phyloP scores from a whole-genome alignment of 352 stramenopile species.

The Phytophthora kernoviae region DNA sequence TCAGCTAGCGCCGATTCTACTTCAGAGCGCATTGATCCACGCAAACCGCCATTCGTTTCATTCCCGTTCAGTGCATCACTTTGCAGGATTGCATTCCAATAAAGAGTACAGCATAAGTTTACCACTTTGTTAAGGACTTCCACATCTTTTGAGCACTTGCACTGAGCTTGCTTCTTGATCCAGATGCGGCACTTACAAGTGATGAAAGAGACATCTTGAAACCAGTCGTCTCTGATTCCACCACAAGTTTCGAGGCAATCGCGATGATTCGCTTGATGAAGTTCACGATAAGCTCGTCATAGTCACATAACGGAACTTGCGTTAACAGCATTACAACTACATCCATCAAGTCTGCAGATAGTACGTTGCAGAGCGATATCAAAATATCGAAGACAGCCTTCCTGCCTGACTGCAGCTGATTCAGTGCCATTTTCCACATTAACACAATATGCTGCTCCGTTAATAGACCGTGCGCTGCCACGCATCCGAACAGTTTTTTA shows the following conservation, averaged over 20 bases:
- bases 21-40: conserved; percentile 43
- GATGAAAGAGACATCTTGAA: conserved; percentile 79
- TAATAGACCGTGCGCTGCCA: conserved; percentile 59
- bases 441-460: conserved; percentile 72
- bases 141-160: conserved; percentile 58
- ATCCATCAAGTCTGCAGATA: conserved; percentile 78
- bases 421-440: conserved; percentile 78
- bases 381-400: conserved; percentile 82
- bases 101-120: conserved; percentile 69
- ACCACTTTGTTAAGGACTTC: conserved; percentile 81
- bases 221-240: conserved; percentile 65
- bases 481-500: conserved; percentile 71
- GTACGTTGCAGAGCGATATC: conserved; percentile 60
- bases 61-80: conserved; percentile 22
- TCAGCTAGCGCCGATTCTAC: conserved; percentile 68
- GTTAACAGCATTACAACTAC: conserved; percentile 77
- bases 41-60: conserved; percentile 21
- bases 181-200: conserved; percentile 58
- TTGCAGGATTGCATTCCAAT: conserved; percentile 77
- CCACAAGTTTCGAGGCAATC: conserved; percentile 72
- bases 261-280: conserved; percentile 83
- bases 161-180: conserved; percentile 53
- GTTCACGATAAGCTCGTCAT: conserved; percentile 77
- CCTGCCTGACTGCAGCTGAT: conserved; percentile 65
- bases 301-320: conserved; percentile 69